Evolutionary conservation across 306 rosid genomes (phyloP), one percentile per base, ranked within the genome.

Genomic region (Fragaria vesca): DNA sequence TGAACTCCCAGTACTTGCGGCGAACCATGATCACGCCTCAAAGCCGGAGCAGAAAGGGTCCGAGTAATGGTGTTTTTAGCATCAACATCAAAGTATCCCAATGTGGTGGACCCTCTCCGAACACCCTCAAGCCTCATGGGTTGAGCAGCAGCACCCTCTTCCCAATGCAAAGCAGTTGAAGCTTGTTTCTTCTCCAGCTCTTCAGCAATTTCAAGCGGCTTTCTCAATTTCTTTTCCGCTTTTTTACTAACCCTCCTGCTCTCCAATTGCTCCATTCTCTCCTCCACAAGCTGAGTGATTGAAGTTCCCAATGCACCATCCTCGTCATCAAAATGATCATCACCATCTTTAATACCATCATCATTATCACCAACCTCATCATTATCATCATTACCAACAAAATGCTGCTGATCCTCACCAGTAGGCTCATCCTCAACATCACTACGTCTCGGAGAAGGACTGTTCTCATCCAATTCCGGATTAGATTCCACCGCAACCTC

Each of bases 121-220:
- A 91, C 86, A 4, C 99, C 97, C 87, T 95, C 99, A 4, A 95
- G 93, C 89, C 93, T 83, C 99, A 93, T 93, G 55, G 99, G 99
- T 83, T 91, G 99, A 58, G 99, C 97, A 65, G 97, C 99, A 46
- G 97, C 99, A 54, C 99, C 99, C 83, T 87, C 99, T 81, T 93
- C 97, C 94, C 86, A 91, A 73, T 95, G 89, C 85, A 93, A 71
- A 81, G 93, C 97, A 71, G 94, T 93, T 12, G 94, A 95, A 87
- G 99, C 99, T 60, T 90, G 91, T 75, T 87, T 95, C 90, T 86
- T 93, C 89, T 95, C 99, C 32, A 88, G 79, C 78, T 93, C 96
- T 81, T 93, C 99, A 0, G 99, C 99, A 28, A 87, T 73, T 62
- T 95, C 91, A 18, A 95, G 96, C 1, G 97, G 93, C 85, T 87